These are phyloP conservation scores for Circinella minor DNA, from an alignment of 371 early-diverging fungal genomes.

Conservation along the genomic window DNA sequence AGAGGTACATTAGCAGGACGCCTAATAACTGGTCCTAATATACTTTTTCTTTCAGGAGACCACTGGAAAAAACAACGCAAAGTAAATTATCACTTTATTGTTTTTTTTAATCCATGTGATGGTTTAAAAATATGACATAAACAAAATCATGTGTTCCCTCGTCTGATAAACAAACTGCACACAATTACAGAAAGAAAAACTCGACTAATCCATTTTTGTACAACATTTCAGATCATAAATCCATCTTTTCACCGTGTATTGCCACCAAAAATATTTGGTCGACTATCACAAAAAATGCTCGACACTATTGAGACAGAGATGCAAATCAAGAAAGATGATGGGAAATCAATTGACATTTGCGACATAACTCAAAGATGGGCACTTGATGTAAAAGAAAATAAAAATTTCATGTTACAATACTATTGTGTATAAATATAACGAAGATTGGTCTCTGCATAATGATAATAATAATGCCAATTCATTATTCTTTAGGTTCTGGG, in stretches of 20 bases:
- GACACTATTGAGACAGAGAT: constrained; percentile 18
- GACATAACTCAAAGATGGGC: constrained; percentile 25
- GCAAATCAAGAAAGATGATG: too few relatives aligned
- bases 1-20: constrained; percentile 16
- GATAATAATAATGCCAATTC: too few relatives aligned
- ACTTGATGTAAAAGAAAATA: constrained; percentile 27
- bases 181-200: background rate
- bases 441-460: too few relatives aligned
- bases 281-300: constrained; percentile 27
- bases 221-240: constrained; percentile 30
- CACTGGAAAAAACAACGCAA: constrained; percentile 35
- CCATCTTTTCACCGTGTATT: constrained; percentile 49
- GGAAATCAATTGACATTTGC: constrained; percentile 10
- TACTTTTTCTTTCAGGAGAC: constrained; percentile 23
- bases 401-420: too few relatives aligned
- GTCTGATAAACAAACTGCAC: background rate
- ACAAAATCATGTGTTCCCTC: background rate
- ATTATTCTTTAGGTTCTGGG: constrained; percentile 17
- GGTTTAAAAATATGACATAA: background rate
- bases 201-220: background rate
- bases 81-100: constrained; percentile 9
- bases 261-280: constrained; percentile 39
- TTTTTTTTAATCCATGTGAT: too few relatives aligned
- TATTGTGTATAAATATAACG: too few relatives aligned
- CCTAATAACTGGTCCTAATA: constrained; percentile 30